phyloP scores from a whole-genome alignment of 192 early-diverging fungal genomes.

The Podila clonocystis region DNA sequence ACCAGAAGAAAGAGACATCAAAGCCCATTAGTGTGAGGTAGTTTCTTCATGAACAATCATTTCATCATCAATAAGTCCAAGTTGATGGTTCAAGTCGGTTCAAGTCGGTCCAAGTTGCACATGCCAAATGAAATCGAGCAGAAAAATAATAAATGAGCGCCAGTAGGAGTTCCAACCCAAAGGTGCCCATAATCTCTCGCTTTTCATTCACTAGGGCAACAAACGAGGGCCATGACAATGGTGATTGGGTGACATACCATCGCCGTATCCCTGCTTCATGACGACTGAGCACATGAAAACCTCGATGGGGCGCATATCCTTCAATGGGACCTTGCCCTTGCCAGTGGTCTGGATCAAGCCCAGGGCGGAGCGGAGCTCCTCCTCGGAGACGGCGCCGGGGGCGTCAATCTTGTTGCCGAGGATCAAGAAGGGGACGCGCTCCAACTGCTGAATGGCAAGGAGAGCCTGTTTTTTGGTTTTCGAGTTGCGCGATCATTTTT shows the following conservation, averaged over 20 bases:
- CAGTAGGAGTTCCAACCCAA: slow-evolving; percentile 4
- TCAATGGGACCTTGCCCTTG: slow-evolving; percentile 95
- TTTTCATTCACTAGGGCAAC: not conserved
- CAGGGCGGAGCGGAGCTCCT: slow-evolving; percentile 85
- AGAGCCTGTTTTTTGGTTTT: slow-evolving; percentile 62
- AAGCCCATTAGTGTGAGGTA: not conserved
- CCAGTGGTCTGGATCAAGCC: slow-evolving; percentile 98
- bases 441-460: slow-evolving; percentile 58
- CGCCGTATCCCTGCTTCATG: slow-evolving; percentile 98
- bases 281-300: slow-evolving; percentile 99
- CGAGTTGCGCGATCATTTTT: not conserved
- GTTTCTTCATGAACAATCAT: not conserved
- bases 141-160: not conserved
- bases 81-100: too few relatives aligned
- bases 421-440: slow-evolving; percentile 92
- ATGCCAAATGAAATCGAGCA: not conserved
- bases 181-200: not conserved
- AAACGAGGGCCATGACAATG: not conserved
- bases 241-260: slow-evolving; percentile 65
- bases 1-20: not conserved
- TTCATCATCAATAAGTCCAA: too few relatives aligned
- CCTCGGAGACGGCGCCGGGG: slow-evolving; percentile 92
- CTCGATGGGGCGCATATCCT: slow-evolving; percentile 96
- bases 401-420: slow-evolving; percentile 99
- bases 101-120: not conserved